Conservation (phyloP, 1,284 basidiomycete species). For the Puccinia coronata region DNA sequence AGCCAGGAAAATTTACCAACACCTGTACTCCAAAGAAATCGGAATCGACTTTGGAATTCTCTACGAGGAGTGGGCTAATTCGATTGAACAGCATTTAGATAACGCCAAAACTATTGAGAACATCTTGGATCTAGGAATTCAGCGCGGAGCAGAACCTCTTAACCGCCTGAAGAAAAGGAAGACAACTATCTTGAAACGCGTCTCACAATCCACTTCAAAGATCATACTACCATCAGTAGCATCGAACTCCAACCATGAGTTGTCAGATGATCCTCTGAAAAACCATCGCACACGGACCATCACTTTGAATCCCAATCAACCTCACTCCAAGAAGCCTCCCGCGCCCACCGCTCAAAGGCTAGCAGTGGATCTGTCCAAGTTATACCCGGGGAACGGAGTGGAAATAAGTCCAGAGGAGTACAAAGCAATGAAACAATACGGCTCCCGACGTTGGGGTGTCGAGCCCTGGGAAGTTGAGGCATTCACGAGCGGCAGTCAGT, state of each 20-base stretch:
- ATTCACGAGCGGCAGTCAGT: slow-evolving; percentile 38
- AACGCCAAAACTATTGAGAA: slow-evolving; percentile 19
- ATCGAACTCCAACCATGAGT: neutral
- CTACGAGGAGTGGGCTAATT: slow-evolving; percentile 81
- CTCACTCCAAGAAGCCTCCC: neutral
- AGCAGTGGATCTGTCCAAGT: slow-evolving; percentile 23
- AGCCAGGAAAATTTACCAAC: slow-evolving; percentile 68
- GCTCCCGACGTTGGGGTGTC: neutral
- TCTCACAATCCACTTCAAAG: slow-evolving; percentile 18
- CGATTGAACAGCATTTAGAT: slow-evolving; percentile 65
- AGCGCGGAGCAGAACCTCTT: slow-evolving; percentile 56
- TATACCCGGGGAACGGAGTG: slow-evolving; percentile 27
- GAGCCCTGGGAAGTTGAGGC: slow-evolving; percentile 47
- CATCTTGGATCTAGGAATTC: slow-evolving; percentile 54
- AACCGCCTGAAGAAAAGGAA: slow-evolving; percentile 56
- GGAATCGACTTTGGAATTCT: slow-evolving; percentile 74
- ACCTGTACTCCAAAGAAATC: slow-evolving; percentile 74
- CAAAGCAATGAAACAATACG: slow-evolving; percentile 21
- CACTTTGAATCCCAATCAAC: neutral
- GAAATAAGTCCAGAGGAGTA: slow-evolving; percentile 47
- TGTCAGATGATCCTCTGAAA: slow-evolving; percentile 34
- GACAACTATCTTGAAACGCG: slow-evolving; percentile 6
- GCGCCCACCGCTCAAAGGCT: slow-evolving; percentile 24
- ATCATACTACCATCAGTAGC: neutral
- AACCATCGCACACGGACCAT: neutral